These are phyloP conservation scores for Fulvia fulva DNA, from an alignment of 2,329 filamentous ascomycete genomes.

Conservation along the genomic window DNA sequence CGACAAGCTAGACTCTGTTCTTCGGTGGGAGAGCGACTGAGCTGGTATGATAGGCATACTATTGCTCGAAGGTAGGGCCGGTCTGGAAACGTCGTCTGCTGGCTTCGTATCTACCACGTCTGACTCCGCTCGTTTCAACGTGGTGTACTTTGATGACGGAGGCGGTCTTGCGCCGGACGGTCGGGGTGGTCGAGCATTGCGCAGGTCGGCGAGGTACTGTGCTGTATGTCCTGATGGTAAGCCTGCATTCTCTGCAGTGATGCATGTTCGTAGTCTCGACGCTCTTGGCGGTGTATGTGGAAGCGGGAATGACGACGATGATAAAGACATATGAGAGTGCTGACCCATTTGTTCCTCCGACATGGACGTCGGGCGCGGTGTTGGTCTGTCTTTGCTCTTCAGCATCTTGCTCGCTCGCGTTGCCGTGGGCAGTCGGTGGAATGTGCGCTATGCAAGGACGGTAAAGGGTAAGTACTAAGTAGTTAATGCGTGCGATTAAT, in stretches of 20 bases:
- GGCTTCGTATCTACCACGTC: conserved; percentile 11
- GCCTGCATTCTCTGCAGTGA: conserved; percentile 17
- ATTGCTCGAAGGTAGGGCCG: conserved; percentile 33
- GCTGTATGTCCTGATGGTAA: conserved; percentile 46
- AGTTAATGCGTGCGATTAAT: neutral
- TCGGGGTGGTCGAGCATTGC: conserved; percentile 62
- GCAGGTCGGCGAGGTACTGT: conserved; percentile 66
- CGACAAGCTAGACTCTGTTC: conserved; percentile 17
- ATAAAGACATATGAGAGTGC: conserved; percentile 22
- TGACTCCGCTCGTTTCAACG: conserved; percentile 29
- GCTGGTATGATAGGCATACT: conserved; percentile 27
- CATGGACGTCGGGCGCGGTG: conserved; percentile 28
- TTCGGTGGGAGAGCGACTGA: conserved; percentile 25
- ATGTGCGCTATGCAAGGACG: conserved; percentile 7
- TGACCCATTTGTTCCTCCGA: conserved; percentile 31
- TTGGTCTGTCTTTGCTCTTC: conserved; percentile 21
- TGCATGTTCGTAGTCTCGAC: conserved; percentile 22
- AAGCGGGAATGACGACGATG: conserved; percentile 17
- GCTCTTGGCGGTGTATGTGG: conserved; percentile 23
- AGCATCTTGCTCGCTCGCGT: conserved; percentile 15
- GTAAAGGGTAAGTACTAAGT: neutral
- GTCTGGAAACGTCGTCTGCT: conserved; percentile 21
- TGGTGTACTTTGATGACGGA: conserved; percentile 45
- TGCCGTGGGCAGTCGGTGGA: conserved; percentile 10
- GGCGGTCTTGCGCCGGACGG: conserved; percentile 69